Evolutionary conservation across 495 filamentous ascomycete genomes (phyloP).

Genomic region (Penicillium odoratum): DNA sequence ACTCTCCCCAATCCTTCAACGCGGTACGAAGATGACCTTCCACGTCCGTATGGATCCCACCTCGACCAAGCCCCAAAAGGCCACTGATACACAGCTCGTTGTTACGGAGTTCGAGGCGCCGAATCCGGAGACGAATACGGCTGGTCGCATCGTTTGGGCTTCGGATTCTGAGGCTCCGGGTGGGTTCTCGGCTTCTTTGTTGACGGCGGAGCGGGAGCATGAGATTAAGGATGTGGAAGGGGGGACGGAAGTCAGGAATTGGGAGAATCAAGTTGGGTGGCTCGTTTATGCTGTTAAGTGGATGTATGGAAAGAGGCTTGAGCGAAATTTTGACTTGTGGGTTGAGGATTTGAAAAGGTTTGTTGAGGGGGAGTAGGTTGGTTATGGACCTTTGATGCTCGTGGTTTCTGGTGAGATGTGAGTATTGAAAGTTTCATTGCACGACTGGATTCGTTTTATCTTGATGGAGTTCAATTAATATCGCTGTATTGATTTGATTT

Average conservation of each 20-base stretch:
- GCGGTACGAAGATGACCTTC: constrained; percentile 40
- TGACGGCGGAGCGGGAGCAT: constrained; percentile 42
- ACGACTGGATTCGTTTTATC: too few relatives aligned
- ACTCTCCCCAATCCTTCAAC: constrained; percentile 33
- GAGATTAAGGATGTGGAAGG: constrained; percentile 34
- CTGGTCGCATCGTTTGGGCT: constrained; percentile 41
- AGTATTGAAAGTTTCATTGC: too few relatives aligned
- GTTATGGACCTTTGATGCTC: too few relatives aligned
- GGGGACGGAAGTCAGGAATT: constrained; percentile 42
- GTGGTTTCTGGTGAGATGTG: too few relatives aligned
- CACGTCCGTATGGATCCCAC: constrained; percentile 45
- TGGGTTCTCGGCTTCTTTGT: constrained; percentile 25
- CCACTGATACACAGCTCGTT: constrained; percentile 23
- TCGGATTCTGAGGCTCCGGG: constrained; percentile 30
- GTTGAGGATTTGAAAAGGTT: constrained; percentile 39
- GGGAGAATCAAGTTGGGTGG: constrained; percentile 43
- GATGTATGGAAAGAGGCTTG: constrained; percentile 37
- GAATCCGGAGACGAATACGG: constrained; percentile 13
- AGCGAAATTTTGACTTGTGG: constrained; percentile 41
- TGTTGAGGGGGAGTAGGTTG: constrained; percentile 23
- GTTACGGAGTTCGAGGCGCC: constrained; percentile 37
- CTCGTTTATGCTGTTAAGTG: constrained; percentile 41
- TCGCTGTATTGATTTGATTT: too few relatives aligned
- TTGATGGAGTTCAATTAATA: too few relatives aligned
- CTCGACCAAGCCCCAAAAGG: constrained; percentile 28